phyloP scores from a whole-genome alignment of 1,139 yeast genomes.

The Debaryomyces subglobosus region DNA sequence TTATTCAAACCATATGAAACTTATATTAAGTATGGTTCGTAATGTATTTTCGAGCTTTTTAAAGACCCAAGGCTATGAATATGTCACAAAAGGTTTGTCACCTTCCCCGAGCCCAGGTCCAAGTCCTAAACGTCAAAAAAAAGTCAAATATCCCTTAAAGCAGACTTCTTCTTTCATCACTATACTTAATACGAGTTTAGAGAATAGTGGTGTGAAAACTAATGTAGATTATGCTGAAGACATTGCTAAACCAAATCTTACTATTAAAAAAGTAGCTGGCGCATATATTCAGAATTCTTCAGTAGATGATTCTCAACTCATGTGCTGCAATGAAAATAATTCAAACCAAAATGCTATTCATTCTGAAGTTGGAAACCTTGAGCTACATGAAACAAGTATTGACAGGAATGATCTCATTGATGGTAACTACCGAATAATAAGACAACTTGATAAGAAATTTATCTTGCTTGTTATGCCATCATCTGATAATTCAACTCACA shows the following conservation, averaged over 20 bases:
- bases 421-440: constrained; percentile 23
- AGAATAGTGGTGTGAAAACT: background rate
- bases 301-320: background rate
- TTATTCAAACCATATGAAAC: constrained; percentile 25
- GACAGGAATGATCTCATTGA: background rate
- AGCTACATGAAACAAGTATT: background rate
- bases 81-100: background rate
- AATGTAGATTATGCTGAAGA: background rate
- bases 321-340: background rate
- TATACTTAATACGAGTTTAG: too few species aligned
- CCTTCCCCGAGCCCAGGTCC: constrained; percentile 16
- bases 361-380: background rate
- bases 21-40: constrained; percentile 31
- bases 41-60: constrained; percentile 32
- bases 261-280: background rate
- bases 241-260: background rate
- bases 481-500: background rate
- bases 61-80: constrained; percentile 22
- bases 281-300: background rate
- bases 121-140: constrained; percentile 1
- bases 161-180: background rate
- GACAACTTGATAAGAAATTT: constrained; percentile 64
- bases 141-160: background rate
- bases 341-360: background rate
- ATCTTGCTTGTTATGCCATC: constrained; percentile 41